Conservation (phyloP, 2,329 filamentous ascomycete species). For the Triangularia verruculosa region DNA sequence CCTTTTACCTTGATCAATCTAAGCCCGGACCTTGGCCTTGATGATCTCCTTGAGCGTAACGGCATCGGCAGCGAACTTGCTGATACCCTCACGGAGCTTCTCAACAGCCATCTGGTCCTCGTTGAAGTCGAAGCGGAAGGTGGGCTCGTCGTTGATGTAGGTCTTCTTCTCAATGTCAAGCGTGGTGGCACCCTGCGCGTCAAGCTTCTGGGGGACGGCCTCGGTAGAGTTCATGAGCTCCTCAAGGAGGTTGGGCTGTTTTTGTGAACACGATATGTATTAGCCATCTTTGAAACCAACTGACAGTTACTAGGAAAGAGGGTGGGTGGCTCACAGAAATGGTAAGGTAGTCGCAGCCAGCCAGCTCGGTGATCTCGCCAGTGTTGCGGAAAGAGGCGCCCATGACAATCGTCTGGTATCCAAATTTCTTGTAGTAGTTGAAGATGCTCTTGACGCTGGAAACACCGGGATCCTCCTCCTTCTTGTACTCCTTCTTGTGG, state of each 20-base stretch:
- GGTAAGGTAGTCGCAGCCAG: constrained; percentile 97
- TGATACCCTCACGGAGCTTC: constrained; percentile 99
- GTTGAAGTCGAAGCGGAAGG: constrained; percentile 99
- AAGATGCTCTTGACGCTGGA: constrained; percentile 90
- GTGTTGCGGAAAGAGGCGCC: constrained; percentile 95
- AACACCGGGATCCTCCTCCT: constrained; percentile 93
- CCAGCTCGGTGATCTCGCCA: constrained; percentile 97
- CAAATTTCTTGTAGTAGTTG: constrained; percentile 99
- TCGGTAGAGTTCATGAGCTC: constrained; percentile 83
- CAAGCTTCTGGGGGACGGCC: constrained; percentile 87
- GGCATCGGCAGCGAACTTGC: constrained; percentile 97
- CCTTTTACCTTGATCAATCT: not conserved
- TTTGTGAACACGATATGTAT: constrained; percentile 16
- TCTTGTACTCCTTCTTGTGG: constrained; percentile 88
- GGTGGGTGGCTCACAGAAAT: constrained; percentile 71
- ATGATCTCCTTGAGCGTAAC: constrained; percentile 90
- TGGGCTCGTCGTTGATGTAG: constrained; percentile 85
- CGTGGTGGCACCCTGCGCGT: constrained; percentile 60
- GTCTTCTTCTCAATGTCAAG: constrained; percentile 82
- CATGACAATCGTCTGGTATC: constrained; percentile 99
- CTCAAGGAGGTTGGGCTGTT: constrained; percentile 85
- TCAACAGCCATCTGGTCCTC: constrained; percentile 99
- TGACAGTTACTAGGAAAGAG: not conserved
- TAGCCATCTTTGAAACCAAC: too few species aligned
- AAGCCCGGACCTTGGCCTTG: constrained; percentile 69